Evolutionary conservation across 768 basidiomycete species (phyloP).

Genomic region (Kwoniella mangroviensis): DNA sequence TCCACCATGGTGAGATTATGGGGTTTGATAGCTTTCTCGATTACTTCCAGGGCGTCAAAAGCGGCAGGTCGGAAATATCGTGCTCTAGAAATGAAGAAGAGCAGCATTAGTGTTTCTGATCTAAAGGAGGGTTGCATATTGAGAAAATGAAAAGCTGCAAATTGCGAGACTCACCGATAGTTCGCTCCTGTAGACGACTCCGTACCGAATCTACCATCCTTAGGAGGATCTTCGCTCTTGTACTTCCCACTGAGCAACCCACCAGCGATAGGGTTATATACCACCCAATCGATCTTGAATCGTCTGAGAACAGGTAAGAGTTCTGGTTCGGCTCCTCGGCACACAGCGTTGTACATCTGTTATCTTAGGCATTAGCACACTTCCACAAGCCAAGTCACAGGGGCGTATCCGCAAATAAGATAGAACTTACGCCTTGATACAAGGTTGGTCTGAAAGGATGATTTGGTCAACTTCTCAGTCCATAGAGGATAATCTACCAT

Average conservation of each 20-base stretch:
- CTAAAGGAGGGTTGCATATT: not conserved
- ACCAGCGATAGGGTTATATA: conserved; percentile 54
- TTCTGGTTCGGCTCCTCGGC: conserved; percentile 19
- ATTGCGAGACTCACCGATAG: conserved; percentile 25
- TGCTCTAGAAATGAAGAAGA: conserved; percentile 10
- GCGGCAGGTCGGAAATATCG: conserved; percentile 51
- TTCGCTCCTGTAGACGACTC: conserved; percentile 29
- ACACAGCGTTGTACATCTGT: conserved; percentile 51
- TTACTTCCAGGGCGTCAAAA: conserved; percentile 63
- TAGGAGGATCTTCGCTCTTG: conserved; percentile 40
- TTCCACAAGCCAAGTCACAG: no score
- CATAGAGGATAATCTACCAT: not conserved
- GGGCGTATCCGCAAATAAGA: not conserved
- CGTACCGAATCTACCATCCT: conserved; percentile 37
- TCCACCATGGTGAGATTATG: conserved; percentile 58
- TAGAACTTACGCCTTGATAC: conserved; percentile 58
- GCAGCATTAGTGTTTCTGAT: not conserved
- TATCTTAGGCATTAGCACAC: no score
- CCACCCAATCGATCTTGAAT: conserved; percentile 51
- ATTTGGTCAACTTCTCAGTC: not conserved
- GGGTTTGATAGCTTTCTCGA: conserved; percentile 60
- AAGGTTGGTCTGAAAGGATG: conserved; percentile 58
- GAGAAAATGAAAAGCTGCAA: not conserved
- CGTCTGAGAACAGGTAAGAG: conserved; percentile 40
- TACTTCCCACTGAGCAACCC: conserved; percentile 47